These are phyloP conservation scores for Coniferiporia weirii DNA, from an alignment of 1,284 basidiomycete genomes.

Conservation along the genomic window DNA sequence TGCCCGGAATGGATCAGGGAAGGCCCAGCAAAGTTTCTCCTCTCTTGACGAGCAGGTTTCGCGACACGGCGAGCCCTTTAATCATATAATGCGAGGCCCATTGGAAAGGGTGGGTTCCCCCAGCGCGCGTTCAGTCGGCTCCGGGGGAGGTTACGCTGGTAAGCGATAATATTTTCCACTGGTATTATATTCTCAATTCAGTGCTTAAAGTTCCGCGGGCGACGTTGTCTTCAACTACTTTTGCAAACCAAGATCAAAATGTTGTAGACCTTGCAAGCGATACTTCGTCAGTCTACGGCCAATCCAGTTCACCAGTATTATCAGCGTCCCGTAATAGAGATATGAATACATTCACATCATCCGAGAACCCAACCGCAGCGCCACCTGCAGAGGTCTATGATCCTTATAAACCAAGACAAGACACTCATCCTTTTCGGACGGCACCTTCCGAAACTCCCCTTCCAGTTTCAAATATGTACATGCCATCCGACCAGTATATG, in stretches of 20 bases:
- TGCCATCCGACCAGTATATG: neutral
- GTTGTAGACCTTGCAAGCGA: slow-evolving; percentile 15
- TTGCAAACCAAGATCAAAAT: slow-evolving; percentile 5
- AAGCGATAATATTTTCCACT: neutral
- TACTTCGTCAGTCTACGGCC: slow-evolving; percentile 7
- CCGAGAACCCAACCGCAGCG: neutral
- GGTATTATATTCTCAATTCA: neutral
- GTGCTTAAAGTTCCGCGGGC: slow-evolving; percentile 1
- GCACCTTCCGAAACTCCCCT: neutral
- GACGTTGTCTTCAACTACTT: neutral
- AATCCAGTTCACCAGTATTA: neutral
- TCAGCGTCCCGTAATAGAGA: neutral
- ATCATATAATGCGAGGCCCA: slow-evolving; percentile 4
- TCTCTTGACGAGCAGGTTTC: slow-evolving; percentile 9
- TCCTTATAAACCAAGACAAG: slow-evolving; percentile 7
- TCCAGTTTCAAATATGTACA: neutral
- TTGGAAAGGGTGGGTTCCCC: slow-evolving; percentile 7
- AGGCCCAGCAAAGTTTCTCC: slow-evolving; percentile 6
- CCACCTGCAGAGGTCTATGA: neutral
- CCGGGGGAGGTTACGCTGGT: slow-evolving; percentile 3
- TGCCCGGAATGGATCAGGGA: slow-evolving; percentile 3
- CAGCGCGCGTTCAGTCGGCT: slow-evolving; percentile 1
- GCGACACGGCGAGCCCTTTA: slow-evolving; percentile 9
- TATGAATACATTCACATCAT: neutral
- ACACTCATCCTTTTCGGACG: neutral